Conservation (phyloP, 805 yeast genomes). For the Starmerella khaoyaiensis region DNA sequence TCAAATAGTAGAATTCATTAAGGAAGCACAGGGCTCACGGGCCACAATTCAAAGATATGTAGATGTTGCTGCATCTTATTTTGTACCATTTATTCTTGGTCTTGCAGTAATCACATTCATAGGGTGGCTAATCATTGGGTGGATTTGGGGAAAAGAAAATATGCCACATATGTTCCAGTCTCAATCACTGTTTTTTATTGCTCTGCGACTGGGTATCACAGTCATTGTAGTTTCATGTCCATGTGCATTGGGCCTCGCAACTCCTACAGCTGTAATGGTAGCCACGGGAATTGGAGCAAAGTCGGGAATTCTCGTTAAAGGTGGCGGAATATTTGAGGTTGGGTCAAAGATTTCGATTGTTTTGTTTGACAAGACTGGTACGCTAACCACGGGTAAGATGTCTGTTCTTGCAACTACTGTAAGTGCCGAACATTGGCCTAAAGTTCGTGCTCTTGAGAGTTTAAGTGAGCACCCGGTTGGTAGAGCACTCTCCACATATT, state of each 20-base stretch:
- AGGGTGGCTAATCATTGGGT: conserved; percentile 39
- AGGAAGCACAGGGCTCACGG: conserved; percentile 73
- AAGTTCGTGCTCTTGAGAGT: conserved; percentile 47
- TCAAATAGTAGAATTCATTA: conserved; percentile 74
- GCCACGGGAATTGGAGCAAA: conserved; percentile 94
- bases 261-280: conserved; percentile 98
- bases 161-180: conserved; percentile 39
- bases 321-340: conserved; percentile 76
- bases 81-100: conserved; percentile 61
- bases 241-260: conserved; percentile 92
- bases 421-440: conserved; percentile 35
- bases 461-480: conserved; percentile 85
- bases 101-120: conserved; percentile 56
- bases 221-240: conserved; percentile 98
- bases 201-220: conserved; percentile 70
- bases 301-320: conserved; percentile 80
- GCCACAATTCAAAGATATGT: conserved; percentile 89
- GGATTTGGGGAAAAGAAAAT: conserved; percentile 22
- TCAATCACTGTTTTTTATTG: conserved; percentile 49
- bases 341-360: conserved; percentile 52
- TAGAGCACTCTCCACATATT: conserved; percentile 38
- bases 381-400: conserved; percentile 80
- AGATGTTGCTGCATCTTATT: conserved; percentile 69
- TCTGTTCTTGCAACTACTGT: conserved; percentile 26
- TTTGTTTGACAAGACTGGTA: conserved; percentile 92